A percentile compares a stretch with the other conserved stretches of the same genome.
Conservation (phyloP, 2,329 filamentous ascomycete genomes). For the Ambrosiella cleistominuta region DNA sequence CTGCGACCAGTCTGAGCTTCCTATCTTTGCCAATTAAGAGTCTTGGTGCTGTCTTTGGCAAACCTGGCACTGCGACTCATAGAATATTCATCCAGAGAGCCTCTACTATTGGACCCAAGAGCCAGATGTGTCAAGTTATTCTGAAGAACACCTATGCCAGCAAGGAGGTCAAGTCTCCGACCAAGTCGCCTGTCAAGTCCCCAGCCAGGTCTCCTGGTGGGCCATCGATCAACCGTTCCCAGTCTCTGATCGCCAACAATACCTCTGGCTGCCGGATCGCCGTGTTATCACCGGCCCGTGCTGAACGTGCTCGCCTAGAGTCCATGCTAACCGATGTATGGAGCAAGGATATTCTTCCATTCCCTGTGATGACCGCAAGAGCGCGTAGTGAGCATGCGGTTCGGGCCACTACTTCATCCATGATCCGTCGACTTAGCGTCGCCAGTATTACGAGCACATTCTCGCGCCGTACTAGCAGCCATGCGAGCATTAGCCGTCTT, state of each 20-base stretch:
- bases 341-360: slow-evolving; percentile 65
- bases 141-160: slow-evolving; percentile 67
- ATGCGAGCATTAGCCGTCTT: slow-evolving; percentile 21
- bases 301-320: slow-evolving; percentile 64
- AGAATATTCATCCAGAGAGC: slow-evolving; percentile 65
- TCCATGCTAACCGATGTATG: slow-evolving; percentile 59
- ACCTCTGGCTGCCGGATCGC: slow-evolving; percentile 31
- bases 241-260: slow-evolving; percentile 51
- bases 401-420: slow-evolving; percentile 60
- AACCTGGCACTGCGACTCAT: slow-evolving; percentile 46
- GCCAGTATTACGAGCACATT: slow-evolving; percentile 65
- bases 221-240: slow-evolving; percentile 54
- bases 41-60: slow-evolving; percentile 58
- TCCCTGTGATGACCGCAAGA: slow-evolving; percentile 58
- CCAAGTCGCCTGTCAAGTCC: slow-evolving; percentile 37
- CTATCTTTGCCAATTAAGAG: slow-evolving; percentile 54
- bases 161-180: slow-evolving; percentile 33
- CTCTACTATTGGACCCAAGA: slow-evolving; percentile 53
- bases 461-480: slow-evolving; percentile 49
- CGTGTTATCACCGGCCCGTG: slow-evolving; percentile 54
- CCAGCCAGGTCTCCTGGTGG: slow-evolving; percentile 19
- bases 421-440: slow-evolving; percentile 77
- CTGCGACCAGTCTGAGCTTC: slow-evolving; percentile 35
- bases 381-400: slow-evolving; percentile 53
- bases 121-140: slow-evolving; percentile 56